These are phyloP conservation scores for Zychaea mexicana DNA, from an alignment of 371 early-diverging fungal species.

Conservation along the genomic window DNA sequence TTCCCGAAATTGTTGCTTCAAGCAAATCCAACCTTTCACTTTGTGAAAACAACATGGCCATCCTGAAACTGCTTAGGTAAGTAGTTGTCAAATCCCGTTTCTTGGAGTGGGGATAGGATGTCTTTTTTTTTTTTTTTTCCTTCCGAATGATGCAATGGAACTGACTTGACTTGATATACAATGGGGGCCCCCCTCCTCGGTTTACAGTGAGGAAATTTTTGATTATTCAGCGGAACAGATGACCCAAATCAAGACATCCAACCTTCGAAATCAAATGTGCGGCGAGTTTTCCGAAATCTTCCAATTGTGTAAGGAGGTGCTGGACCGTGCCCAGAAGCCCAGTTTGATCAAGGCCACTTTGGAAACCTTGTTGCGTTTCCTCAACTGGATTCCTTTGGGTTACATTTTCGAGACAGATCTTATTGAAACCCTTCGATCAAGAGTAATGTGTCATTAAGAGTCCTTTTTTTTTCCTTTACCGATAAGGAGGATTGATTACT, in stretches of 20 bases:
- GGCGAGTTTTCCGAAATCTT: constrained; percentile 97
- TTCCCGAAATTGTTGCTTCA: constrained; percentile 96
- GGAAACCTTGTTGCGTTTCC: constrained; percentile 90
- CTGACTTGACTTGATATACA: no score
- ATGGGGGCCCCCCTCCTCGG: no score
- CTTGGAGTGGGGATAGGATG: not conserved
- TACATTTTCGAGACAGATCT: constrained; percentile 96
- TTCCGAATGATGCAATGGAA: no score
- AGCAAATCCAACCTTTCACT: constrained; percentile 90
- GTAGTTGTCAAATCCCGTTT: constrained; percentile 3
- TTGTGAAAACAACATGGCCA: constrained; percentile 99
- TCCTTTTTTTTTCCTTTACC: no score
- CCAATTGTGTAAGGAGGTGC: constrained; percentile 93
- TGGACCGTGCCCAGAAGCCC: constrained; percentile 89
- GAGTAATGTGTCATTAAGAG: constrained; percentile 64
- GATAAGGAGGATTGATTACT: not conserved
- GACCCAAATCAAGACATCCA: constrained; percentile 93
- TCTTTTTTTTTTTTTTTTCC: no score
- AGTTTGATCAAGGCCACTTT: constrained; percentile 91
- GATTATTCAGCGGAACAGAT: constrained; percentile 97
- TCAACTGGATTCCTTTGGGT: constrained; percentile 97
- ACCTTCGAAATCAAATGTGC: constrained; percentile 93
- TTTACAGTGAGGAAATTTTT: constrained; percentile 95
- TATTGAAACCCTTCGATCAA: constrained; percentile 80
- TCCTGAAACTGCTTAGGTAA: constrained; percentile 93